A percentile compares a stretch with the other conserved stretches of the same genome.
phyloP scores from a whole-genome alignment of 352 stramenopile genomes.

The Hyaloperonospora brassicae region DNA sequence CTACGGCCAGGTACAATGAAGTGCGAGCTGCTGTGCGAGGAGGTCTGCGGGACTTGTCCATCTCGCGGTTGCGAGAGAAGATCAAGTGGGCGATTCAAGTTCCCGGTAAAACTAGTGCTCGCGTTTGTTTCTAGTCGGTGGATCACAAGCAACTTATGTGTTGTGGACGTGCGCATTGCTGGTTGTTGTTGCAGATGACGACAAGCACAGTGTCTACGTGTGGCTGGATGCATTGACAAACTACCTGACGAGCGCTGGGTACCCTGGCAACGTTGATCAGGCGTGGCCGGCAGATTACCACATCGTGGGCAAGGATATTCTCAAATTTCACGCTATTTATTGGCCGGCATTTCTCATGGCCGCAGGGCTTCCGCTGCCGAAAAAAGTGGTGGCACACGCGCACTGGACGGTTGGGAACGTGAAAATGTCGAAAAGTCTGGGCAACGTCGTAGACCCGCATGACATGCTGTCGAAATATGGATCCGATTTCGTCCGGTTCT shows the following conservation, averaged over 20 bases:
- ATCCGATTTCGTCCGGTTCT: constrained; percentile 92
- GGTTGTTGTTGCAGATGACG: constrained; percentile 31
- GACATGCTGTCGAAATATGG: constrained; percentile 89
- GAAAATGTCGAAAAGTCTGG: constrained; percentile 99
- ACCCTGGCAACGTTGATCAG: constrained; percentile 46
- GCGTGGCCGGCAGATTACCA: constrained; percentile 80
- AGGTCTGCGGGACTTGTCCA: constrained; percentile 93
- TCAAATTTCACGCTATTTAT: constrained; percentile 98
- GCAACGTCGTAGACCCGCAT: constrained; percentile 96
- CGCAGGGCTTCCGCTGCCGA: constrained; percentile 86
- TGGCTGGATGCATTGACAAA: constrained; percentile 99
- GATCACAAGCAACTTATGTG: not conserved
- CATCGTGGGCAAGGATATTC: constrained; percentile 98
- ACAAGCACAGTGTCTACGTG: constrained; percentile 96
- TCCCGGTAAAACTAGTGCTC: constrained; percentile 36
- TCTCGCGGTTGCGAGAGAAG: constrained; percentile 91
- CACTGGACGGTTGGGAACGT: constrained; percentile 98
- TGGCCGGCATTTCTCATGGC: constrained; percentile 97
- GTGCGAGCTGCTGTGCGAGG: constrained; percentile 77
- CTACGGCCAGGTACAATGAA: constrained; percentile 89
- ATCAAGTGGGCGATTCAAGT: constrained; percentile 97
- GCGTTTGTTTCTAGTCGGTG: not conserved
- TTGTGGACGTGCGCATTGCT: constrained; percentile 5
- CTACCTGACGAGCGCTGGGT: constrained; percentile 95
- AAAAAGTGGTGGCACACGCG: constrained; percentile 94